Conservation (phyloP, 805 yeast species). For the Candida ulmi region DNA sequence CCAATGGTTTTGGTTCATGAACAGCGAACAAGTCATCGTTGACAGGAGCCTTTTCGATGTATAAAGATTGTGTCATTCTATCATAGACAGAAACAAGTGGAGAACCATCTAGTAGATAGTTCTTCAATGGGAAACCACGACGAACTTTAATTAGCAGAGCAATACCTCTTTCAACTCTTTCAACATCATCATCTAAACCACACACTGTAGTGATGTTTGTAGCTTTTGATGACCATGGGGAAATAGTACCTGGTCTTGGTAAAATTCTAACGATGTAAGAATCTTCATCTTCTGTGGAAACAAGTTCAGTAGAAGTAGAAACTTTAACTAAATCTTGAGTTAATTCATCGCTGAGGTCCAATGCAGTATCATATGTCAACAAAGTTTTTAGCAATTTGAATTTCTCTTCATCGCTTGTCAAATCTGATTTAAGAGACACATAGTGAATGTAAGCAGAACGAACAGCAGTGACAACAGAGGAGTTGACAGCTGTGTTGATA, state of each 20-base stretch:
- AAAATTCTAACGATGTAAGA: constrained; percentile 65
- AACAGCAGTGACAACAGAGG: constrained; percentile 60
- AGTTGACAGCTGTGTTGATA: constrained; percentile 63
- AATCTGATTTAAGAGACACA: constrained; percentile 43
- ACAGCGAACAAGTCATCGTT: constrained; percentile 69
- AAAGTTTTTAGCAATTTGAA: constrained; percentile 53
- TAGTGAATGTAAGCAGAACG: constrained; percentile 79
- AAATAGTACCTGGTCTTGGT: constrained; percentile 94
- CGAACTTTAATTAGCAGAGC: constrained; percentile 67
- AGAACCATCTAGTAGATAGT: constrained; percentile 47
- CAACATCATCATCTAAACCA: constrained; percentile 66
- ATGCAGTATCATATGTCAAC: constrained; percentile 67
- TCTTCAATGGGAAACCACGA: constrained; percentile 62
- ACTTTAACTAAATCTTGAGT: constrained; percentile 35
- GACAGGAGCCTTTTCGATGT: constrained; percentile 54
- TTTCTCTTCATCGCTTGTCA: constrained; percentile 23
- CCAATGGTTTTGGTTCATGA: constrained; percentile 79
- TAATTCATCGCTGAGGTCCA: constrained; percentile 46
- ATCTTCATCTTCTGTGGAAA: constrained; percentile 32
- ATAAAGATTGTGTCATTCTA: constrained; percentile 87
- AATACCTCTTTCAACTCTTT: constrained; percentile 87
- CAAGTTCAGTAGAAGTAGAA: constrained; percentile 24
- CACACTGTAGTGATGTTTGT: constrained; percentile 89
- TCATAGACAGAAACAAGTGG: constrained; percentile 74
- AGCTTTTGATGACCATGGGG: constrained; percentile 99